These are phyloP conservation scores for Aspergillus luchuensis DNA, from an alignment of 2,329 filamentous ascomycete genomes.

Conservation along the genomic window DNA sequence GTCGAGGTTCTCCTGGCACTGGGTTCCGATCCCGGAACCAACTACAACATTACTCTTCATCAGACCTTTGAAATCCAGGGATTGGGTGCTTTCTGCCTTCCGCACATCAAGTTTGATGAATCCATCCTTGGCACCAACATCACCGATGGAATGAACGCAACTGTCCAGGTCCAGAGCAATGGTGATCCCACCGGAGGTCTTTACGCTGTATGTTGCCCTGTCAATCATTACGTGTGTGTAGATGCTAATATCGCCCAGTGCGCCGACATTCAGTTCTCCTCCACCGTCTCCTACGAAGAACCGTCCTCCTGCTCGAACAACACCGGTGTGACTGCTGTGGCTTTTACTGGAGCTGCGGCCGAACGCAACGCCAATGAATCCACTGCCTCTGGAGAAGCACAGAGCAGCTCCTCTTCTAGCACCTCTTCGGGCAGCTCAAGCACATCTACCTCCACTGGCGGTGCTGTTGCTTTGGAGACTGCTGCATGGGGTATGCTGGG, in stretches of 20 bases:
- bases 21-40: conserved; percentile 55
- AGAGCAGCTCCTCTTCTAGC: conserved; percentile 26
- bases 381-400: conserved; percentile 36
- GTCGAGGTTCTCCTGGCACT: conserved; percentile 58
- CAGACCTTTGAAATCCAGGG: conserved; percentile 62
- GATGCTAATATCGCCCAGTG: conserved; percentile 53
- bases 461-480: conserved; percentile 34
- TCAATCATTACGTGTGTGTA: not conserved
- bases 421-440: conserved; percentile 5
- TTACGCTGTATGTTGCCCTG: conserved; percentile 59
- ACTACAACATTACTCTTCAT: conserved; percentile 70
- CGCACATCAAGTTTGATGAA: conserved; percentile 50
- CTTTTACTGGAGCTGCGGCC: conserved; percentile 43
- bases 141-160: conserved; percentile 63
- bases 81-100: conserved; percentile 67
- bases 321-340: conserved; percentile 55
- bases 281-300: conserved; percentile 48
- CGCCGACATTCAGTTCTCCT: conserved; percentile 70
- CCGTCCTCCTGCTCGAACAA: conserved; percentile 59
- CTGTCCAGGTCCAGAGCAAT: conserved; percentile 69
- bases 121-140: conserved; percentile 47
- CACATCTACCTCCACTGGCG: conserved; percentile 29
- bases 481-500: conserved; percentile 43
- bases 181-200: conserved; percentile 61
- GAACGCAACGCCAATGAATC: conserved; percentile 50